Conservation (phyloP, 2,329 filamentous ascomycete species). For the Cladosporium sp. region DNA sequence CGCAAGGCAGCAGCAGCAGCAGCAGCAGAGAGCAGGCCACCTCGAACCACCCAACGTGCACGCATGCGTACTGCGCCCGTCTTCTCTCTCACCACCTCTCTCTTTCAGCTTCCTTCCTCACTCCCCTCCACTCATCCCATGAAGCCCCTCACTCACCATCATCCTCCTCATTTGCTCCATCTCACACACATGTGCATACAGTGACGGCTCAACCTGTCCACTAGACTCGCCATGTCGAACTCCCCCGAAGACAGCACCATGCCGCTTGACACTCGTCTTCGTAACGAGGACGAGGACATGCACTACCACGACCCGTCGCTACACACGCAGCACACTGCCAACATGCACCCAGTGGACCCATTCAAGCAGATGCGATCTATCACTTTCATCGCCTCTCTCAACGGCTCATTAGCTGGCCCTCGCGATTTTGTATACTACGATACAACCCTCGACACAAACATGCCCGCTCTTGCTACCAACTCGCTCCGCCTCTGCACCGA, state of each 20-base stretch:
- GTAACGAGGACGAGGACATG: neutral
- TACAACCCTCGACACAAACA: neutral
- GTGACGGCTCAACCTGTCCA: neutral
- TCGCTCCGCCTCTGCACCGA: neutral
- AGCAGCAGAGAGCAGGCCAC: neutral
- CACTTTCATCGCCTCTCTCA: neutral
- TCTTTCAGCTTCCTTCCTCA: neutral
- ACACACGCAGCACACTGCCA: neutral
- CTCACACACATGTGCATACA: neutral
- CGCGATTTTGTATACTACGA: constrained; percentile 3
- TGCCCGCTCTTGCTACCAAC: constrained; percentile 1
- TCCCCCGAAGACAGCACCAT: neutral
- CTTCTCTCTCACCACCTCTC: neutral
- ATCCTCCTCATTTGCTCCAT: neutral
- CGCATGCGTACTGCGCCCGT: neutral
- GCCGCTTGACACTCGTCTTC: neutral
- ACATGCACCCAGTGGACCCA: neutral
- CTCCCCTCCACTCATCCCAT: neutral
- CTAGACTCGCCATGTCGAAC: neutral
- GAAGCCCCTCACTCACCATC: neutral
- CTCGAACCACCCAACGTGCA: neutral
- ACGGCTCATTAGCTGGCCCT: neutral
- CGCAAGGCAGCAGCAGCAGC: constrained; percentile 7
- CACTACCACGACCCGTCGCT: neutral
- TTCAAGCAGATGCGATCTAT: neutral